These are phyloP conservation scores for Trichoderma arundinaceum DNA, from an alignment of 2,329 filamentous ascomycete species.

Conservation along the genomic window DNA sequence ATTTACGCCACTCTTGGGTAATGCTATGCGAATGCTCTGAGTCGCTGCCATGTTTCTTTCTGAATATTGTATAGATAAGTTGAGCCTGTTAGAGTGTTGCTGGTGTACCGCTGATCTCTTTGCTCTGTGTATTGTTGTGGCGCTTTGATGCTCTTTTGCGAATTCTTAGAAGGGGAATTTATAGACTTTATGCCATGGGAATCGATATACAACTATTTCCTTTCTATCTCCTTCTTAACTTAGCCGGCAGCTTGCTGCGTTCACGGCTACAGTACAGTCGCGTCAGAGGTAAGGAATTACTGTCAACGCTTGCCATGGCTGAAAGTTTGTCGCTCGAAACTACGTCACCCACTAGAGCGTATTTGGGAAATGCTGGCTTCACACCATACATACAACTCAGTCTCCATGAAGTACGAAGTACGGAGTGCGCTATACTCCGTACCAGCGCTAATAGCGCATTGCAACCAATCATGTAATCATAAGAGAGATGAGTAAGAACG, in stretches of 20 bases:
- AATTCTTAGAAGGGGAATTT: not conserved
- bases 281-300: not conserved
- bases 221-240: not conserved
- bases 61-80: not conserved
- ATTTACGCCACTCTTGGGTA: slow-evolving; percentile 21
- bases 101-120: not conserved
- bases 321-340: not conserved
- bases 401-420: too few species aligned
- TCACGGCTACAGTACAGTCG: not conserved
- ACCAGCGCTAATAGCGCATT: not conserved
- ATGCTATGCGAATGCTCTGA: not conserved
- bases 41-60: slow-evolving; percentile 6
- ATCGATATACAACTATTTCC: not conserved
- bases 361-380: slow-evolving; percentile 15
- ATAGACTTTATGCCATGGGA: not conserved
- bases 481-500: not conserved
- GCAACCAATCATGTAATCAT: not conserved
- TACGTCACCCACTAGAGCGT: slow-evolving; percentile 18
- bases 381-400: not conserved
- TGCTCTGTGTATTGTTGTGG: not conserved
- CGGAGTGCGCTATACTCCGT: too few species aligned
- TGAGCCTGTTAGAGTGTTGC: not conserved
- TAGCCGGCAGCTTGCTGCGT: not conserved
- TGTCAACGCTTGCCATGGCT: not conserved
- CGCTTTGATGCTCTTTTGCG: not conserved